phyloP scores from a whole-genome alignment of 2,329 filamentous ascomycete genomes.

The Hyphodiscus sp. region DNA sequence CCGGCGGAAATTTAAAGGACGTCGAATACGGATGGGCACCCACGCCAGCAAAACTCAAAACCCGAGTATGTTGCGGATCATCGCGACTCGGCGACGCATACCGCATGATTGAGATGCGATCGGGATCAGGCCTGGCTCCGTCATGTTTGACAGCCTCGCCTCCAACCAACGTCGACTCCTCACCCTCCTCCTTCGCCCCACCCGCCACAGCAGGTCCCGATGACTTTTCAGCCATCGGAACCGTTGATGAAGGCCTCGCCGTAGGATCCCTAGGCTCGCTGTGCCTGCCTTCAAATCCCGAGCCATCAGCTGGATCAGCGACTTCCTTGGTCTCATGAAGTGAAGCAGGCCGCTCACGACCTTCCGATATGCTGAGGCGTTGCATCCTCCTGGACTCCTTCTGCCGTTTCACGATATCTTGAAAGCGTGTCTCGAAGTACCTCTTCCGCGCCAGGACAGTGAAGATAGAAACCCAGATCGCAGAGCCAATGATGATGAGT shows the following conservation, averaged over 20 bases:
- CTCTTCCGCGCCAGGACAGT: constrained; percentile 54
- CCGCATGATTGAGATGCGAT: constrained; percentile 8
- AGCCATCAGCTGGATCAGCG: constrained; percentile 2
- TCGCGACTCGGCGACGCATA: neutral
- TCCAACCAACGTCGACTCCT: neutral
- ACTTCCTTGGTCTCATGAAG: neutral
- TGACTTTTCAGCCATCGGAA: neutral
- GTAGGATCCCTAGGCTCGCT: constrained; percentile 11
- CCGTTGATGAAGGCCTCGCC: neutral
- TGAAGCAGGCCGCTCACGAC: neutral
- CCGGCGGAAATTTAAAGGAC: constrained; percentile 1
- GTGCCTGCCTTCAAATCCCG: constrained; percentile 16
- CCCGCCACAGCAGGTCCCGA: neutral
- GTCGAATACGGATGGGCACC: constrained; percentile 10
- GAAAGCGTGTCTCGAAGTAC: constrained; percentile 57
- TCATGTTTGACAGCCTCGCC: neutral
- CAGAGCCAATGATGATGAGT: constrained; percentile 59
- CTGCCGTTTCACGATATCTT: constrained; percentile 41
- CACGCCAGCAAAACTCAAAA: constrained; percentile 16
- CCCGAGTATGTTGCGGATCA: constrained; percentile 2
- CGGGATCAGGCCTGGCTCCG: constrained; percentile 1
- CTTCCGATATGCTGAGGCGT: constrained; percentile 7
- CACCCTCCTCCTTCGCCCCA: neutral
- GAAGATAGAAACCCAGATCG: constrained; percentile 60
- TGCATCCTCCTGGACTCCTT: constrained; percentile 23